phyloP scores from a whole-genome alignment of 331 rosid species.

The Stylosanthes scabra region DNA sequence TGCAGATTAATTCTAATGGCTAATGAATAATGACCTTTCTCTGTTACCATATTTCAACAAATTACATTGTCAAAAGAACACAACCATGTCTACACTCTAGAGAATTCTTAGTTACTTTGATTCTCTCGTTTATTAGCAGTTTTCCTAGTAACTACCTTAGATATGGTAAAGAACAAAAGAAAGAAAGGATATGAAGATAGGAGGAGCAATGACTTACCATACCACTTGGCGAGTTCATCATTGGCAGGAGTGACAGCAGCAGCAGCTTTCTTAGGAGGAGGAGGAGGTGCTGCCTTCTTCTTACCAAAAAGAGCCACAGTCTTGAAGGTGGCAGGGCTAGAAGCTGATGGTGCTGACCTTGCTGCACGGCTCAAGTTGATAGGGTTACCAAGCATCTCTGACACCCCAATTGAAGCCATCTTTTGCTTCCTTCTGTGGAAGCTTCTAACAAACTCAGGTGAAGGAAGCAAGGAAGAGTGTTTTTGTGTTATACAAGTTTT shows the following conservation, averaged over 20 bases:
- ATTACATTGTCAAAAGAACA: neutral
- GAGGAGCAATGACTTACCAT: constrained; percentile 62
- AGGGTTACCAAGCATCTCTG: constrained; percentile 90
- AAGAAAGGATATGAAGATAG: neutral
- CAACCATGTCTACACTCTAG: too few relatives aligned
- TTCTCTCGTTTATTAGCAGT: too few relatives aligned
- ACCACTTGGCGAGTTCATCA: constrained; percentile 99
- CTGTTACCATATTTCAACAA: too few relatives aligned
- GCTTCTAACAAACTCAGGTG: constrained; percentile 32
- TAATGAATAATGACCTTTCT: too few relatives aligned
- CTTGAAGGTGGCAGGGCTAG: constrained; percentile 68
- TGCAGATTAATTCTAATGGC: too few relatives aligned
- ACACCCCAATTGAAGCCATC: constrained; percentile 90
- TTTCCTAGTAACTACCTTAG: too few relatives aligned
- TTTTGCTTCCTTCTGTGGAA: constrained; percentile 33
- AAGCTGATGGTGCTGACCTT: constrained; percentile 68
- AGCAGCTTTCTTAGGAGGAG: constrained; percentile 51
- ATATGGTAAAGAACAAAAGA: too few relatives aligned
- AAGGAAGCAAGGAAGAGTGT: constrained; percentile 25
- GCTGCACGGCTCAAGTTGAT: constrained; percentile 67
- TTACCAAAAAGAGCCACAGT: constrained; percentile 83
- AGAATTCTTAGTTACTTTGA: too few relatives aligned
- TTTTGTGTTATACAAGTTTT: neutral
- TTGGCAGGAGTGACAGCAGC: constrained; percentile 51
- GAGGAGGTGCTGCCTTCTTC: constrained; percentile 64